Base-by-base conservation (phyloP, 2,329 filamentous ascomycete species). In the Aspergillus latus region DNA sequence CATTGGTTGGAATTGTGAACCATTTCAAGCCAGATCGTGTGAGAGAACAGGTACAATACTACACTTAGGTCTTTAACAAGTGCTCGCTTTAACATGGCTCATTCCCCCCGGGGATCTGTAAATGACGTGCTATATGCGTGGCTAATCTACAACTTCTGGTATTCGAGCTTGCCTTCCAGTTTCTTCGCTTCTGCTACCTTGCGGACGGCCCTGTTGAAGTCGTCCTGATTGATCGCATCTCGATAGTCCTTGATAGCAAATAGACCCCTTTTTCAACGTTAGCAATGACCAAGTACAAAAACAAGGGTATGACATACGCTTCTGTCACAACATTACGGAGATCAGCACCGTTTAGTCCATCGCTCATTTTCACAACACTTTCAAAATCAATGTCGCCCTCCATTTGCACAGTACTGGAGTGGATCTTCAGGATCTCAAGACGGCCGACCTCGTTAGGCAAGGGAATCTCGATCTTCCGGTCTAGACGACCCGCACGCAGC, bases 281-380 rank as follows among this genome's bases (percentile, higher is more conserved):
- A 71, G 59, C 43, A 49, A 36, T 36, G 26, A 26, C 10, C 57
- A 48, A 37, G 37, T 28, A 50, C 28, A n/a, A n/a, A 39, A 39
- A 47, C 5, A 26, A 11, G 30, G 9, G 42, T 16, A 13, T 49
- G 6, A 86, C 91, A 82, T 84, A 96, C 91, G 94, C 94, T 82
- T 99, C 94, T 11, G 94, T 99, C 51, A 99, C 92, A 51, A 99
- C 92, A 72, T 99, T 99, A 70, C 94, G 84, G 80, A 99, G 78
- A 85, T 99, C 94, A 49, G 94, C 94, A 72, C 94, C 94, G 76
- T 99, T 99, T 68, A 99, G 84, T 29, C 93, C 92, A 71, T 99
- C 94, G 67, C 92, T 97, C 94, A 99, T 99, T 86, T 99, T 99
- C 65, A 99, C 94, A 58, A 99, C 92, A 68, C 91, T 97, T 83